Conservation (phyloP, 2,329 filamentous ascomycete genomes). For the Gaeumannomyces sp. region DNA sequence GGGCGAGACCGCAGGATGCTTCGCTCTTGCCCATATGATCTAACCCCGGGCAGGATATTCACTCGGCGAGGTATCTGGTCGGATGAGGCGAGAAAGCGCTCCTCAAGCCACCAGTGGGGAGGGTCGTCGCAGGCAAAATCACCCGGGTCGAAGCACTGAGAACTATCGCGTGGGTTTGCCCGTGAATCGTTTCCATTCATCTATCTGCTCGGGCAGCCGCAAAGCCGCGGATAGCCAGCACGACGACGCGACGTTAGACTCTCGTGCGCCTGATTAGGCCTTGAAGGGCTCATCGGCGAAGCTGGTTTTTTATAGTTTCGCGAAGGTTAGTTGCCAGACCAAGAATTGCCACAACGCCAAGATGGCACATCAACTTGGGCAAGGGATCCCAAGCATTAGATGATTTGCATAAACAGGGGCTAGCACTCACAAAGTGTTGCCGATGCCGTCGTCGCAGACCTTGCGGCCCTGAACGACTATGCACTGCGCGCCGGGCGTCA, state of each 20-base stretch:
- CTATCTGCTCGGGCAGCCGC: neutral
- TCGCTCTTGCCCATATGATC: neutral
- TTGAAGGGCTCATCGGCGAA: neutral
- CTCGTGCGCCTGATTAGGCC: neutral
- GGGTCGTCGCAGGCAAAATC: too few species aligned
- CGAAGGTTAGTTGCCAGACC: neutral
- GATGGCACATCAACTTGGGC: neutral
- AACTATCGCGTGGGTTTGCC: neutral
- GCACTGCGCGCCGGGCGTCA: neutral
- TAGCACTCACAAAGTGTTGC: neutral
- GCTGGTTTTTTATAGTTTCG: neutral
- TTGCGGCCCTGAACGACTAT: neutral
- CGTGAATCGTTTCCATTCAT: neutral
- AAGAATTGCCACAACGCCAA: neutral
- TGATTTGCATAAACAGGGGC: neutral
- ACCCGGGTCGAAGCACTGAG: neutral
- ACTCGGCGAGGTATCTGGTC: neutral
- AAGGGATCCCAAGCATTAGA: neutral
- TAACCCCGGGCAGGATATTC: neutral
- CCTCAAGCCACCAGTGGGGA: neutral
- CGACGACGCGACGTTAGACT: too few species aligned
- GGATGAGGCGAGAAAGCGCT: neutral
- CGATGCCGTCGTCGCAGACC: neutral
- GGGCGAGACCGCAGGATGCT: neutral
- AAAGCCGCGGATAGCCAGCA: neutral